These are phyloP conservation scores for Solanum piurae DNA, from an alignment of 257 asterid species.

Conservation along the genomic window DNA sequence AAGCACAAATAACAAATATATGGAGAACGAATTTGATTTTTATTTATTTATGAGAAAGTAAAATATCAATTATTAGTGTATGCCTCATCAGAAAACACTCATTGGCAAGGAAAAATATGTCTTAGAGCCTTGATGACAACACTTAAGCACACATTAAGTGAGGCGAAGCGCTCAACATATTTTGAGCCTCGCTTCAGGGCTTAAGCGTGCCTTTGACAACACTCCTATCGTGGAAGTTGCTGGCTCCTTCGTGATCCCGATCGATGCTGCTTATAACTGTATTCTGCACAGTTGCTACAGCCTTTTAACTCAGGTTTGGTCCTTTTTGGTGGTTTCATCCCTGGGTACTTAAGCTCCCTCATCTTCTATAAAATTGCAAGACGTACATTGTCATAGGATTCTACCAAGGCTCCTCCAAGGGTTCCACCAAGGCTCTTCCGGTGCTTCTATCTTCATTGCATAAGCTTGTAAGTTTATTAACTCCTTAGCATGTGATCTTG, in stretches of 20 bases:
- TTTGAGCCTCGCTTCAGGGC: background rate
- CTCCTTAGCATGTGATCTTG: background rate
- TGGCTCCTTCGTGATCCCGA: background rate
- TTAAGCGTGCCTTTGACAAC: background rate
- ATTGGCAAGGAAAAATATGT: too few relatives aligned
- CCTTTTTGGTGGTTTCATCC: background rate
- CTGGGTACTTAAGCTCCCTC: background rate
- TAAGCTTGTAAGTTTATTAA: background rate
- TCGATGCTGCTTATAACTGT: background rate
- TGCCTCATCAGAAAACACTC: background rate
- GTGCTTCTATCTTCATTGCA: background rate
- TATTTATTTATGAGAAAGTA: background rate
- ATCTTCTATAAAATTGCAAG: background rate
- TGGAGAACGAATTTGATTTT: background rate
- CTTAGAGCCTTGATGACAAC: background rate
- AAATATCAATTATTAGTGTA: background rate
- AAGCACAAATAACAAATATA: background rate
- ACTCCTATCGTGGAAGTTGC: background rate
- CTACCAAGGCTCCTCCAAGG: background rate
- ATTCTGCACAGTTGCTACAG: background rate
- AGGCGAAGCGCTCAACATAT: background rate
- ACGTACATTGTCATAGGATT: background rate
- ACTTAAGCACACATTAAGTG: background rate
- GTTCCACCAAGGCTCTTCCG: background rate
- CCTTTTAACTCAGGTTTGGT: background rate